These are phyloP conservation scores for Escallonia herrerae DNA, from an alignment of 129 eudicot species.

Conservation along the genomic window DNA sequence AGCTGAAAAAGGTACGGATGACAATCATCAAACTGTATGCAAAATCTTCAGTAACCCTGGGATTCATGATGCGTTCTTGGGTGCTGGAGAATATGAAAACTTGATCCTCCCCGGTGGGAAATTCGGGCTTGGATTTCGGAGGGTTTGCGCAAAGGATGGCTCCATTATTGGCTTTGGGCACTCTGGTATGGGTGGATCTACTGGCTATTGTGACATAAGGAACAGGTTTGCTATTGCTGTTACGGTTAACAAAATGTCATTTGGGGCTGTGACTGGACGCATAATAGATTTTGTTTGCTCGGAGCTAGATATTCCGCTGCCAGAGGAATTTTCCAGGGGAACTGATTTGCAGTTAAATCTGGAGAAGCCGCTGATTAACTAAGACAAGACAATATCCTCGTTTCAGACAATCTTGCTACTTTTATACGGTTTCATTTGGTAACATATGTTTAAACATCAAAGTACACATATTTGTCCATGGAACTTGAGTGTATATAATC, in stretches of 20 bases:
- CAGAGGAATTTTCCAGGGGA: slow-evolving; percentile 38
- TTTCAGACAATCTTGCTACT: too few relatives aligned
- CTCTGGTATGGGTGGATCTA: slow-evolving; percentile 93
- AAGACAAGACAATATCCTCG: neutral
- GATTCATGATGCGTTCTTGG: slow-evolving; percentile 85
- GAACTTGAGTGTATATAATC: too few relatives aligned
- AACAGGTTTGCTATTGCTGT: slow-evolving; percentile 77
- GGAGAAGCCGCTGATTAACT: slow-evolving; percentile 58
- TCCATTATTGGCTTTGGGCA: slow-evolving; percentile 78
- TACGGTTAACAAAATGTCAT: slow-evolving; percentile 71
- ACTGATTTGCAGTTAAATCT: slow-evolving; percentile 9
- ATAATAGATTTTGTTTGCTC: slow-evolving; percentile 73
- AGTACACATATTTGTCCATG: too few relatives aligned
- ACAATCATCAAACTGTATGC: neutral
- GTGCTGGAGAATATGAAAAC: slow-evolving; percentile 62
- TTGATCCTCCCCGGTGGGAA: slow-evolving; percentile 47
- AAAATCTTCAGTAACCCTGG: slow-evolving; percentile 44
- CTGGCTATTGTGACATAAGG: slow-evolving; percentile 62
- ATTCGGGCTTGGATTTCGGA: slow-evolving; percentile 82
- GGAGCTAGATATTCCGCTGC: slow-evolving; percentile 69
- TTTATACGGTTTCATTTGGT: too few relatives aligned
- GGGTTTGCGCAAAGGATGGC: slow-evolving; percentile 51
- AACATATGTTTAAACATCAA: too few relatives aligned
- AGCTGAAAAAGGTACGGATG: neutral
- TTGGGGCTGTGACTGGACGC: slow-evolving; percentile 66